phyloP scores from a whole-genome alignment of 176 grass and related monocot genomes.

The Carex parvula region DNA sequence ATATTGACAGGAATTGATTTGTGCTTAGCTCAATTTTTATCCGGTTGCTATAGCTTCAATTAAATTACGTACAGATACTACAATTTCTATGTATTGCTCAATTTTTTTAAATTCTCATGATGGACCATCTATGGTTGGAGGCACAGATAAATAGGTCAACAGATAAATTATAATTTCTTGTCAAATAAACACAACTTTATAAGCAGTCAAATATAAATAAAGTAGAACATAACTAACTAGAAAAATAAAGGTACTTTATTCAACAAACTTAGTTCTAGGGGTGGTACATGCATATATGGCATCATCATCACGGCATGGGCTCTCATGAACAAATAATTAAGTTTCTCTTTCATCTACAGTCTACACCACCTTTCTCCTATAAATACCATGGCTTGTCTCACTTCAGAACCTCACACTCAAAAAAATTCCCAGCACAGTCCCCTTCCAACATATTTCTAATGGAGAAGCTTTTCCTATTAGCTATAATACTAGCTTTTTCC shows the following conservation, averaged over 20 bases:
- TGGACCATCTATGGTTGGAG: neutral
- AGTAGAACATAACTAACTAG: neutral
- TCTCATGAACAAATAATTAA: neutral
- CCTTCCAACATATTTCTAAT: neutral
- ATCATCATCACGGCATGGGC: conserved; percentile 11
- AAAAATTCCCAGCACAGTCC: neutral
- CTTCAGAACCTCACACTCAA: neutral
- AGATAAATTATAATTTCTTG: neutral
- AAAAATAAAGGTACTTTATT: neutral
- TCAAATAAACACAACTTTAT: neutral
- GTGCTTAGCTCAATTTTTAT: neutral
- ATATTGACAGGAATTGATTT: neutral
- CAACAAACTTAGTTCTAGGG: conserved; percentile 5
- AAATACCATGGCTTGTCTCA: neutral
- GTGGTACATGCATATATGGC: neutral
- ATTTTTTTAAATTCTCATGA: neutral
- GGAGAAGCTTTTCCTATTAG: conserved; percentile 14
- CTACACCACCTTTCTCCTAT: neutral
- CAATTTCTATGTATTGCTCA: neutral
- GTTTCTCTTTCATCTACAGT: neutral
- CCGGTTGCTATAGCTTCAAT: neutral
- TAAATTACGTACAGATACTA: neutral
- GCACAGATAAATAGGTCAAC: neutral
- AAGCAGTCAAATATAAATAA: neutral
- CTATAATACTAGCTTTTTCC: conserved; percentile 13